A percentile compares a stretch with the other conserved stretches of the same genome.
These are phyloP conservation scores for Myriosclerotinia duriaeana DNA, from an alignment of 2,329 filamentous ascomycete species.

Conservation along the genomic window DNA sequence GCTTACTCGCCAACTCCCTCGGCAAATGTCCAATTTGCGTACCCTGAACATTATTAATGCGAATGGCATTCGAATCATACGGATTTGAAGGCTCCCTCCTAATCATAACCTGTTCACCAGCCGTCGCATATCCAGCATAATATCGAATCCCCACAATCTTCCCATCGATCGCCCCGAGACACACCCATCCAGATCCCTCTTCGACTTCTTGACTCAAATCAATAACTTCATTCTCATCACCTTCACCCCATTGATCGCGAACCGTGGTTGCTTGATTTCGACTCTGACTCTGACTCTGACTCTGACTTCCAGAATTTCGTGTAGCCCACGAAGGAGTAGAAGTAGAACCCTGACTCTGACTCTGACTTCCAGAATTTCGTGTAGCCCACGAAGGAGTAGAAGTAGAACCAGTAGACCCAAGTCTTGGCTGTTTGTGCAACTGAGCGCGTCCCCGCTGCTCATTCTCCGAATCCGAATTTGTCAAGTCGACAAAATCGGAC, in stretches of 20 bases:
- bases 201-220: slow-evolving; percentile 39
- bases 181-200: slow-evolving; percentile 37
- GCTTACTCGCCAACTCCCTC: slow-evolving; percentile 62
- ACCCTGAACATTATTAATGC: slow-evolving; percentile 72
- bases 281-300: slow-evolving; percentile 6
- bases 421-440: slow-evolving; percentile 36
- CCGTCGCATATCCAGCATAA: slow-evolving; percentile 61
- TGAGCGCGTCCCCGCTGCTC: slow-evolving; percentile 18
- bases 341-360: not conserved
- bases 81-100: slow-evolving; percentile 65
- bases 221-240: slow-evolving; percentile 37
- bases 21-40: slow-evolving; percentile 79
- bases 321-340: slow-evolving; percentile 22
- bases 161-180: slow-evolving; percentile 41
- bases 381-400: slow-evolving; percentile 22
- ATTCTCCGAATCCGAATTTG: slow-evolving; percentile 42
- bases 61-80: slow-evolving; percentile 75
- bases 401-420: slow-evolving; percentile 5
- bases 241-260: slow-evolving; percentile 30
- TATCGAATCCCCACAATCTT: slow-evolving; percentile 56
- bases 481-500: slow-evolving; percentile 46
- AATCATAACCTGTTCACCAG: slow-evolving; percentile 62
- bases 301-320: not conserved
- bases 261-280: slow-evolving; percentile 30
- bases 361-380: not conserved